Evolutionary conservation across 331 rosid species (phyloP).

Genomic region (Pyracantha coccinea): DNA sequence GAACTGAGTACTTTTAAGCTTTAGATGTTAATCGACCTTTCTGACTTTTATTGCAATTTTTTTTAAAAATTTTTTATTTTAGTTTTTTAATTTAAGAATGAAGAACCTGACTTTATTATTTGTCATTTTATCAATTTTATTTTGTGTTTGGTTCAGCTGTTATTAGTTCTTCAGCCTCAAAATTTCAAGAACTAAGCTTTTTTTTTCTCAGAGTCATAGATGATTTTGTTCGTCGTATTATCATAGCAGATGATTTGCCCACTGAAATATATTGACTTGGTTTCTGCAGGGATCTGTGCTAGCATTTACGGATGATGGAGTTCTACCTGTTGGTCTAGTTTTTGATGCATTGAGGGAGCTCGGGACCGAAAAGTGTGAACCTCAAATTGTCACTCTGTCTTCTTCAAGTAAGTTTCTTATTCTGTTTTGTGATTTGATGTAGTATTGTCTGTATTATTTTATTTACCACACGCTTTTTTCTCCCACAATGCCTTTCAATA

Average conservation of each 20-base stretch:
- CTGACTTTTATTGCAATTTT: no score
- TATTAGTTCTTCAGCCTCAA: not conserved
- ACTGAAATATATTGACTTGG: not conserved
- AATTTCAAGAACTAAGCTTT: not conserved
- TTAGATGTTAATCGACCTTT: no score
- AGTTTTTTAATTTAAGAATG: not conserved
- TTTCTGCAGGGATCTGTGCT: constrained; percentile 40
- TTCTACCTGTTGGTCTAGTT: constrained; percentile 38
- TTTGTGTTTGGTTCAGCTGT: no score
- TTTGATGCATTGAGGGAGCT: constrained; percentile 39
- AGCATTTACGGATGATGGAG: constrained; percentile 57
- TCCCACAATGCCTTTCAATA: no score
- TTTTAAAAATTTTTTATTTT: not conserved
- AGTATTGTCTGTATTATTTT: no score
- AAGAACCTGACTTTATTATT: not conserved
- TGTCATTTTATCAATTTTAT: no score
- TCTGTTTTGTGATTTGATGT: not conserved
- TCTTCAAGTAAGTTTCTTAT: constrained; percentile 40
- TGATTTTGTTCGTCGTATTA: no score
- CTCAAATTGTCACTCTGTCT: constrained; percentile 53
- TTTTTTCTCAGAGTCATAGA: not conserved
- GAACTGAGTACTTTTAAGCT: no score
- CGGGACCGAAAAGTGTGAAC: constrained; percentile 35
- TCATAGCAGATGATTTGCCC: no score
- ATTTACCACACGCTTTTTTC: not conserved